Base-by-base conservation (phyloP, 2,329 filamentous ascomycete genomes). In the Colletotrichum lini region DNA sequence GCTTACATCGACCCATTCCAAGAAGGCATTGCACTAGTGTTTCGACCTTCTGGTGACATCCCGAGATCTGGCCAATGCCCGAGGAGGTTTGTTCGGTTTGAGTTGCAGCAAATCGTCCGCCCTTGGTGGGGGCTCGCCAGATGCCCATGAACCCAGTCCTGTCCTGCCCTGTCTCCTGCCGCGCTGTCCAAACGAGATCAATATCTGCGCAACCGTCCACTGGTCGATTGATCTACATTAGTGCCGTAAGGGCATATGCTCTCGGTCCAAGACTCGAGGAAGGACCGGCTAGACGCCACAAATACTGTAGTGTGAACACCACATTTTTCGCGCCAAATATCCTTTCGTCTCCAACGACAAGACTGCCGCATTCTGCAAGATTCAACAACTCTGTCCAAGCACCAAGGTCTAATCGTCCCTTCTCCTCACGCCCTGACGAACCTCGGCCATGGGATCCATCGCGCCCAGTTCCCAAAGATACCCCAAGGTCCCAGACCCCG, bases 31-130 rank as follows among this genome's bases (percentile, higher is more conserved):
- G 53, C 65, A 59, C 69, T 71, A 71, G 65, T 68, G 69, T 71
- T 71, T 71, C 69, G 65, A 68, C 65, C 30, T 68, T 47, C 45
- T 59, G 45, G 53, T 69, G 69, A 71, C 58, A 71, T 71, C 65
- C 65, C 63, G 45, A 63, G 58, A 71, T 68, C 40, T 68, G 53
- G 58, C 69, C 69, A 71, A 67, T 68, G 45, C 26, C 40, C 15
- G 68, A 38, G 40, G 40, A 21, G 38, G 56, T 53, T 40, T 68
- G 47, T 69, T 64, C 65, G 38, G 50, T 71, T 71, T 71, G 65
- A 71, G 69, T 71, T 71, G 58, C 65, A 68, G 53, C 69, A 64
- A 59, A 63, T 71, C 69, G 53, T 45, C 42, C 38, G 38, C 21
- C 65, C 45, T 59, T 64, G 45, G 49, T 35, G 53, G 58, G 52